phyloP scores from a whole-genome alignment of 441 rosid species.

The Metrosideros polymorpha region DNA sequence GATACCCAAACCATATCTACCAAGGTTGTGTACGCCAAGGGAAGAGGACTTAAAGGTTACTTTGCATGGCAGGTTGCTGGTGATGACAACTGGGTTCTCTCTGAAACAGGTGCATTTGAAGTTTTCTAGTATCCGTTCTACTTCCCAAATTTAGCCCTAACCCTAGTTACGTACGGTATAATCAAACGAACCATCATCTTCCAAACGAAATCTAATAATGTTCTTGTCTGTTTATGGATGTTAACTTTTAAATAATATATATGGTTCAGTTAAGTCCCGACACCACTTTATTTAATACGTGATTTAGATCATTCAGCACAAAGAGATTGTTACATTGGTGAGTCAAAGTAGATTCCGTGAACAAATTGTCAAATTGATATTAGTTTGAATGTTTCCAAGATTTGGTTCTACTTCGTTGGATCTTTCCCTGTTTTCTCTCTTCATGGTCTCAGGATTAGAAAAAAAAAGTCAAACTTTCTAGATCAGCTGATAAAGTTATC shows the following conservation, averaged over 20 bases:
- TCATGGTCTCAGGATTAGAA: fast-evolving
- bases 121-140: neutral
- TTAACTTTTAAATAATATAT: neutral
- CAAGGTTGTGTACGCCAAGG: conserved; percentile 34
- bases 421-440: neutral
- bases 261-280: neutral
- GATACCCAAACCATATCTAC: conserved; percentile 28
- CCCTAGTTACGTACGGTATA: neutral
- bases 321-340: neutral
- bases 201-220: neutral
- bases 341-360: neutral
- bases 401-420: neutral
- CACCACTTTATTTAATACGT: neutral
- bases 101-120: conserved; percentile 19
- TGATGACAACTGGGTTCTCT: conserved; percentile 30
- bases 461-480: neutral
- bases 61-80: conserved; percentile 39
- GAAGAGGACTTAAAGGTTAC: conserved; percentile 37
- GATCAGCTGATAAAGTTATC: neutral
- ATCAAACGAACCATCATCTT: neutral
- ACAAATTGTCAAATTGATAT: neutral
- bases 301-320: neutral
- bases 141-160: neutral
- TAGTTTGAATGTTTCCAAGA: neutral
- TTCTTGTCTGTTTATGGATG: neutral